These are phyloP conservation scores for Neurospora sublineolata DNA, from an alignment of 495 filamentous ascomycete species.

Conservation along the genomic window DNA sequence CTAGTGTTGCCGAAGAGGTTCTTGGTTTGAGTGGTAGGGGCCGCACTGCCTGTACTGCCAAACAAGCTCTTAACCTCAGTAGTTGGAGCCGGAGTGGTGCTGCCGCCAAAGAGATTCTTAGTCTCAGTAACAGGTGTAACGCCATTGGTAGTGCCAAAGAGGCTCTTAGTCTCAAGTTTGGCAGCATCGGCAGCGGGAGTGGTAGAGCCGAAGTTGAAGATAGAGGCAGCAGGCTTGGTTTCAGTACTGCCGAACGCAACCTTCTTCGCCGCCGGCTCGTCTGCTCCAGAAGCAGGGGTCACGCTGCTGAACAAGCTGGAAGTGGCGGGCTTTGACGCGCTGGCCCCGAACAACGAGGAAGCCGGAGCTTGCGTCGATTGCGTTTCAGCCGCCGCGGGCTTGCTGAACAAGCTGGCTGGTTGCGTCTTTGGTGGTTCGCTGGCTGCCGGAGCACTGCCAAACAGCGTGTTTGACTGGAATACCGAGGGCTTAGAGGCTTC, in stretches of 20 bases:
- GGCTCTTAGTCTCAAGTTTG: constrained; percentile 9
- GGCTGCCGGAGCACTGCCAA: constrained; percentile 23
- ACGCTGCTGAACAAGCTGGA: constrained; percentile 21
- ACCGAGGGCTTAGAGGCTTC: constrained; percentile 18
- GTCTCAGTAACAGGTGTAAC: constrained; percentile 4
- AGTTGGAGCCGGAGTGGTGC: not conserved
- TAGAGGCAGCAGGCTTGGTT: constrained; percentile 14
- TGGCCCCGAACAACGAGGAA: constrained; percentile 19
- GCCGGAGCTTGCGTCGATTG: constrained; percentile 9
- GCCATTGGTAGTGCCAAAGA: constrained; percentile 8
- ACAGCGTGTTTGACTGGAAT: constrained; percentile 32
- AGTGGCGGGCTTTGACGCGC: constrained; percentile 10
- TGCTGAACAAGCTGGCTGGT: constrained; percentile 20
- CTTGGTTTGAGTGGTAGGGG: constrained; percentile 11
- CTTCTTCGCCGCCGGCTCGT: constrained; percentile 15
- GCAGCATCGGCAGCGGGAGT: constrained; percentile 7
- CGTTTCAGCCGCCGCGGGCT: constrained; percentile 12
- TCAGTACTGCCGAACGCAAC: constrained; percentile 14
- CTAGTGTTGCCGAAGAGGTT: constrained; percentile 12
- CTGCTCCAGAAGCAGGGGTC: constrained; percentile 5
- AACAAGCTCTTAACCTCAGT: constrained; percentile 12
- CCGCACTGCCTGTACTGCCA: constrained; percentile 4
- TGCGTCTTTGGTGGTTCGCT: constrained; percentile 8
- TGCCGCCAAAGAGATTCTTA: constrained; percentile 11
- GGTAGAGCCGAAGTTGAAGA: constrained; percentile 11